Evolutionary conservation across 2,329 filamentous ascomycete genomes (phyloP).

Genomic region (Talaromyces sp.): DNA sequence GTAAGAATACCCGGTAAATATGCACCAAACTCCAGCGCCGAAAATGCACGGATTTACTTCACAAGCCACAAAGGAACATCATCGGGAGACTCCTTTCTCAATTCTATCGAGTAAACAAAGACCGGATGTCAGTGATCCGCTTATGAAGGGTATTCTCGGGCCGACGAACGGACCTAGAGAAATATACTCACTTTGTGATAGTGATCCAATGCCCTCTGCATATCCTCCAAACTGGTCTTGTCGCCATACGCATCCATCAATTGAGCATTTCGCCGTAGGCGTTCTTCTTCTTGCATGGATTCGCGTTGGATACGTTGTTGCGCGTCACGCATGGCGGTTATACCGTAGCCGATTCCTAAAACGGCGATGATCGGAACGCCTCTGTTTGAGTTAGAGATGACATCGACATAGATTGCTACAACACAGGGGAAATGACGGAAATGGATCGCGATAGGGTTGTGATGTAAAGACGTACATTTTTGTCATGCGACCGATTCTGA

Average conservation of each 20-base stretch:
- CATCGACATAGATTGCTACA: not conserved
- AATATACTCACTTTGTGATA: slow-evolving; percentile 35
- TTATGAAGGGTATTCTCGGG: not conserved
- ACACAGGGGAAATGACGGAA: slow-evolving; percentile 25
- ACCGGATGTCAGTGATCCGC: slow-evolving; percentile 1
- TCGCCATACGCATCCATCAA: slow-evolving; percentile 49
- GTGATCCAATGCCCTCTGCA: slow-evolving; percentile 44
- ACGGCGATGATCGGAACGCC: slow-evolving; percentile 16
- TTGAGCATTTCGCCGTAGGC: slow-evolving; percentile 36
- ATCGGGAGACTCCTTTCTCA: slow-evolving; percentile 1
- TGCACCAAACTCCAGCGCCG: slow-evolving; percentile 11
- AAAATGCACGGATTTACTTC: slow-evolving; percentile 7
- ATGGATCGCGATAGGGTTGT: not conserved
- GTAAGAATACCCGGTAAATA: not conserved
- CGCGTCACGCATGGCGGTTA: slow-evolving; percentile 25
- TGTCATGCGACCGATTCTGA: slow-evolving; percentile 14
- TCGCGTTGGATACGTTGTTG: slow-evolving; percentile 17
- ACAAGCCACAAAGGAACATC: not conserved
- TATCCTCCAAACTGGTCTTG: slow-evolving; percentile 42
- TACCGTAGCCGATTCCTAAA: slow-evolving; percentile 24
- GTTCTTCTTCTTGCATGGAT: slow-evolving; percentile 29
- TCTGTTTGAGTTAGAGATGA: slow-evolving; percentile 2
- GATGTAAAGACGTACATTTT: slow-evolving; percentile 16
- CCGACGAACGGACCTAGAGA: not conserved
- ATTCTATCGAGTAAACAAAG: slow-evolving; percentile 4